Evolutionary conservation across 345 rosid genomes (phyloP), one percentile per base, ranked within the genome.

Genomic region (Brassica nigra): DNA sequence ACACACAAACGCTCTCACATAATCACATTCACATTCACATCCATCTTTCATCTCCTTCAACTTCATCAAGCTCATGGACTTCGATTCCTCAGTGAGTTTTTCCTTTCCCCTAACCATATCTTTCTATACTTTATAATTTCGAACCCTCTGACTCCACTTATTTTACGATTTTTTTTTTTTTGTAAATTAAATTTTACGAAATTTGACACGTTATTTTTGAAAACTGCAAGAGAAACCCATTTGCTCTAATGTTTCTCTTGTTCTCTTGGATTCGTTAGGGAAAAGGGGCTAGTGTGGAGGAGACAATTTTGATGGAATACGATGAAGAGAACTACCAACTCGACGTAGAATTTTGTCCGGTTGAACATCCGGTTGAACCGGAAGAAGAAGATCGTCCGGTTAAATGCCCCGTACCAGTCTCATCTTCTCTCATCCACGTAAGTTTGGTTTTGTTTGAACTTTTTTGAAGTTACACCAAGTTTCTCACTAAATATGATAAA

Each of bases 281-380:
- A 11, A 76, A 81, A 58, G 34, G 12, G 70, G 80, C 39, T 33
- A 64, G 20, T 55, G 76, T 37, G 73, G 76, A 81, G 73, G 76
- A 76, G 74, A 71, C 73, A 11, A 62, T 71, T 63, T 33, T 65
- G 80, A 71, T 81, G 83, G 83, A 81, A 15, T 58, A 81, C 63
- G 83, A 69, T 27, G 80, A 71, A 66, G 83, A 42, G 34, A 70
- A 5, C 1, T 30, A 81, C 66, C 62, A 84, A 8, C 28, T 80
- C 6, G 90, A 91, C 52, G 75, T 83, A 2, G 93, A 90, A 16
- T 89, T 94, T 82, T 89, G 90, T 90, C 98, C 98, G 6, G 87
- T 94, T 62, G 93, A 90, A 27, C 98, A 94, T 64, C 98, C 97
- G 30, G 36, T 86, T 82, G 98, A 94, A 86, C 98, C 98, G 3